phyloP scores from a whole-genome alignment of 805 yeast genomes.

The Tetrapisispora nanseiensis region DNA sequence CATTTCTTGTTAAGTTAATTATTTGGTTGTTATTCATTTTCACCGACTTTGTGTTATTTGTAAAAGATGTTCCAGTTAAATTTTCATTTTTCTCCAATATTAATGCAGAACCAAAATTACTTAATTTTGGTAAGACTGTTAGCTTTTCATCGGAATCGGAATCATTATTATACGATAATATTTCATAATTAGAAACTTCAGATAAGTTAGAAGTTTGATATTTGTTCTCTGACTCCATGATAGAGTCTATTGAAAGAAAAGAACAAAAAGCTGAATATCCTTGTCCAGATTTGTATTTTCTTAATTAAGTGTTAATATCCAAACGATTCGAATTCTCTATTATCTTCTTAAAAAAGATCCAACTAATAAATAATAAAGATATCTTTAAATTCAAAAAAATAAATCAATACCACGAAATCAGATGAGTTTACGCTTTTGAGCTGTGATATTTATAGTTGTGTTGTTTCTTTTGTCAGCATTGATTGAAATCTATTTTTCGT shows the following conservation, averaged over 20 bases:
- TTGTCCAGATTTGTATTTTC: too few species aligned
- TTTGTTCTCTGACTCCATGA: not conserved
- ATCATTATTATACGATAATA: not conserved
- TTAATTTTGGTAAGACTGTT: slow-evolving; percentile 22
- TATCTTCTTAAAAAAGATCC: too few species aligned
- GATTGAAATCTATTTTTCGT: too few species aligned
- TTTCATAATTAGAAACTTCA: not conserved
- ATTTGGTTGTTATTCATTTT: not conserved
- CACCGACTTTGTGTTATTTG: not conserved
- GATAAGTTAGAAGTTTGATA: not conserved
- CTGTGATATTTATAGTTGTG: too few species aligned
- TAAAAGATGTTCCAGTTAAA: not conserved
- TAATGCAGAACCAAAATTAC: slow-evolving; percentile 27
- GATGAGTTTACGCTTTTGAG: too few species aligned
- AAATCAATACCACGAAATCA: too few species aligned
- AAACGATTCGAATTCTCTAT: too few species aligned
- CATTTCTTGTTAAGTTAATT: not conserved
- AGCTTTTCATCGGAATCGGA: slow-evolving; percentile 23
- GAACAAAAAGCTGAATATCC: too few species aligned
- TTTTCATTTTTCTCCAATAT: slow-evolving; percentile 8
- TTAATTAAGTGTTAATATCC: too few species aligned
- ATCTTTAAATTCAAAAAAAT: too few species aligned
- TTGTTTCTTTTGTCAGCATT: too few species aligned
- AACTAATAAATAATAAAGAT: too few species aligned
- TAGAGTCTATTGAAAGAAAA: not conserved